Conservation (phyloP, 2,329 filamentous ascomycete species). For the Ceratocystis papillata region DNA sequence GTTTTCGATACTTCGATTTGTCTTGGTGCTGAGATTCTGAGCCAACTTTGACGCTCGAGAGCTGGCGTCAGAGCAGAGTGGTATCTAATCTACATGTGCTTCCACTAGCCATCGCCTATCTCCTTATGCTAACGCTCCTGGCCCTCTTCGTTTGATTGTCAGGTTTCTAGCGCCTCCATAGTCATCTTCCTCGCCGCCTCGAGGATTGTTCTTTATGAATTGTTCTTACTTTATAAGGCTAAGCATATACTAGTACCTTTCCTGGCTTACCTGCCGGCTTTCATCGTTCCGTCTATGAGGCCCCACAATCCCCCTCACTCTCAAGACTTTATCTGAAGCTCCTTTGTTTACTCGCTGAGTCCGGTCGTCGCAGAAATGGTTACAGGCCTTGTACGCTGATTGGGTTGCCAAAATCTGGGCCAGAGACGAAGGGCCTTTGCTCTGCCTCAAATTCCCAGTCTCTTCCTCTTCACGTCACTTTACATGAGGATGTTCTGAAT, state of each 20-base stretch:
- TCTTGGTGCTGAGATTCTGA: background rate
- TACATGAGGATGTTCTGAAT: background rate
- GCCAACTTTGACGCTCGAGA: background rate
- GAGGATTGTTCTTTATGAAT: background rate
- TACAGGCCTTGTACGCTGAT: no score
- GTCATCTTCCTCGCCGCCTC: constrained; percentile 5
- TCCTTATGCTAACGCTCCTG: background rate
- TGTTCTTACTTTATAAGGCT: background rate
- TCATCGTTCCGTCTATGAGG: background rate
- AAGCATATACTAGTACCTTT: background rate
- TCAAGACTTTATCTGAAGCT: background rate
- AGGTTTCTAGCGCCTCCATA: constrained; percentile 4
- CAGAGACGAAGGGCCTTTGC: background rate
- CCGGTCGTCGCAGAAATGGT: background rate
- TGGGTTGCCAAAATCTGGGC: no score
- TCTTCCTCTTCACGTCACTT: background rate
- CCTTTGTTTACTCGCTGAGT: background rate
- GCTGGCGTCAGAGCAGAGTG: background rate
- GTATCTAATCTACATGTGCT: background rate
- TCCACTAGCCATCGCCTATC: background rate
- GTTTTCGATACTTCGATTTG: background rate
- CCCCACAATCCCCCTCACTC: no score
- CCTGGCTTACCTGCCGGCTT: background rate
- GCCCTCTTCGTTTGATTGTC: constrained; percentile 6
- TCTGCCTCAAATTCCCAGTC: background rate